These are phyloP conservation scores for Auricularia sp. DNA, from an alignment of 768 basidiomycete genomes.

Conservation along the genomic window DNA sequence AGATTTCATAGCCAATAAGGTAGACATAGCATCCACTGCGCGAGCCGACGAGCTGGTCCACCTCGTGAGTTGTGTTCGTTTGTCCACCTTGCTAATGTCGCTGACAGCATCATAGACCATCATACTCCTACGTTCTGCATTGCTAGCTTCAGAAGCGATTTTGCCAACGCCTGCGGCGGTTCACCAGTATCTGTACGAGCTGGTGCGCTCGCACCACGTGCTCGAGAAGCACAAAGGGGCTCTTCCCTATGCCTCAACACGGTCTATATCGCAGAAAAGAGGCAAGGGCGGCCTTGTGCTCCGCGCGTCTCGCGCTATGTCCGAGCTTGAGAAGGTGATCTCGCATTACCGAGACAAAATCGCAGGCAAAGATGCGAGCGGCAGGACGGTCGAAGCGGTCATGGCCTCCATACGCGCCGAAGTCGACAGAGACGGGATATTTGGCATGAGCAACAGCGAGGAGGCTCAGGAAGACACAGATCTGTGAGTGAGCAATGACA, in stretches of 20 bases:
- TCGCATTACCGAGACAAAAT: not conserved
- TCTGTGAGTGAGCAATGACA: constrained; percentile 7
- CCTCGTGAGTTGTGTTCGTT: constrained; percentile 32
- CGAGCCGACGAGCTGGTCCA: constrained; percentile 42
- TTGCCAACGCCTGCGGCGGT: constrained; percentile 43
- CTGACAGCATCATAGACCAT: constrained; percentile 30
- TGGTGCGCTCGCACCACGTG: constrained; percentile 43
- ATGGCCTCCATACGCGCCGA: constrained; percentile 48
- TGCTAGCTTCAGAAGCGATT: constrained; percentile 43
- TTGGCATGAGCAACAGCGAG: constrained; percentile 17
- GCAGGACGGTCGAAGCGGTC: constrained; percentile 42
- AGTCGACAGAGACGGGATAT: constrained; percentile 51
- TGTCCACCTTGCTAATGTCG: not conserved
- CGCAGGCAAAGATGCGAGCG: constrained; percentile 21
- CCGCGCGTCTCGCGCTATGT: constrained; percentile 1
- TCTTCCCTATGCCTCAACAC: constrained; percentile 33
- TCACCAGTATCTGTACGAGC: constrained; percentile 61
- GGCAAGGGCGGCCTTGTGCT: constrained; percentile 23
- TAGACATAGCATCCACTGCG: constrained; percentile 28
- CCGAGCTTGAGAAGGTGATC: constrained; percentile 1
- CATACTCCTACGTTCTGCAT: constrained; percentile 39
- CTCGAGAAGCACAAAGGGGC: constrained; percentile 35
- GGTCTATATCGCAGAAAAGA: constrained; percentile 18
- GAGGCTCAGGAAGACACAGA: constrained; percentile 18
- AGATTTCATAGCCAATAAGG: constrained; percentile 43